These are phyloP conservation scores for Taphrina confusa DNA, from an alignment of 1,139 yeast genomes.

Conservation along the genomic window DNA sequence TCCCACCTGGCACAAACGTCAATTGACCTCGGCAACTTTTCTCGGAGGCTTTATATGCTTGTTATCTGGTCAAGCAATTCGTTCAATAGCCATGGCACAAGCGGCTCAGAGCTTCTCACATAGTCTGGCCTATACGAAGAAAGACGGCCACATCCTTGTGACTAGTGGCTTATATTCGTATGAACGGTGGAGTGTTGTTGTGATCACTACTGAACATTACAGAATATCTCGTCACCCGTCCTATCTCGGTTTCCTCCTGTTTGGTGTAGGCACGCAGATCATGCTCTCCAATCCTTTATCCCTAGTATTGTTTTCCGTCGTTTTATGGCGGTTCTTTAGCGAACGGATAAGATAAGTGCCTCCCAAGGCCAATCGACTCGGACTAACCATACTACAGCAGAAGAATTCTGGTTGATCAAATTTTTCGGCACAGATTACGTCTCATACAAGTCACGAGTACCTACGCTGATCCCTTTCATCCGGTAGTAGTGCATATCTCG, in stretches of 20 bases:
- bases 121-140: slow-evolving; percentile 59
- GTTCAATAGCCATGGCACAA: slow-evolving; percentile 80
- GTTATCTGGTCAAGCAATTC: slow-evolving; percentile 61
- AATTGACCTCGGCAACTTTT: slow-evolving; percentile 40
- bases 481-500: not conserved
- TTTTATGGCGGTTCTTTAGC: slow-evolving; percentile 67
- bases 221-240: slow-evolving; percentile 70
- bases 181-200: not conserved
- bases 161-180: slow-evolving; percentile 68
- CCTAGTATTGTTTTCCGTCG: slow-evolving; percentile 51
- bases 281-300: slow-evolving; percentile 65
- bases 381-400: slow-evolving; percentile 18
- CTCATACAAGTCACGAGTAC: slow-evolving; percentile 55
- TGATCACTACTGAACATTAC: not conserved
- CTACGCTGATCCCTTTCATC: slow-evolving; percentile 68
- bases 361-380: slow-evolving; percentile 45
- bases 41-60: slow-evolving; percentile 54
- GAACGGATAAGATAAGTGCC: slow-evolving; percentile 71
- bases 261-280: slow-evolving; percentile 87
- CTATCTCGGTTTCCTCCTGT: slow-evolving; percentile 86
- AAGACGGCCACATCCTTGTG: slow-evolving; percentile 62
- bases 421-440: slow-evolving; percentile 72
- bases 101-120: slow-evolving; percentile 91
- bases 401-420: slow-evolving; percentile 27
- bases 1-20: slow-evolving; percentile 46